Evolutionary conservation across 129 eudicot genomes (phyloP), one percentile per base, ranked within the genome.

Genomic region (Escallonia rubra): DNA sequence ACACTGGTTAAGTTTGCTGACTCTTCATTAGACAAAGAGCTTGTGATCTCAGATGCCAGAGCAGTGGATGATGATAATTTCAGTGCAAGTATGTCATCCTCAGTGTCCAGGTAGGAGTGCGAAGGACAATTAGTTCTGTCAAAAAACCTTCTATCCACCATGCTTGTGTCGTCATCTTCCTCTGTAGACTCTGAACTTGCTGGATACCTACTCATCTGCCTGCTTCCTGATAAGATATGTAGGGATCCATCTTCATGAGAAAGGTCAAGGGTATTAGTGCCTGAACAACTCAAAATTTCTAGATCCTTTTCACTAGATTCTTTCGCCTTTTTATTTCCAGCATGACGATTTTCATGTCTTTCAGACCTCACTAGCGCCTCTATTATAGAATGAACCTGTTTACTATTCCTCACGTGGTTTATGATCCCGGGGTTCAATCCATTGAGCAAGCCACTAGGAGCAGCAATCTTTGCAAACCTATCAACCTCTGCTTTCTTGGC

Each of bases 371-470:
- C 98, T 12, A 94, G 78, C 50, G 90, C 86, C 77, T 89, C 90
- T 40, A 94, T 94, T 62, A 94, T 94, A 23, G 99, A 89, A 68
- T 85, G 90, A 70, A 89, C 99, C 67, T 94, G 99, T 73, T 81
- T 89, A 40, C 96, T 76, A 73, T 94, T 94, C 60, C 99, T 82
- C 47, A 94, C 99, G 71, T 89, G 99, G 65, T 85, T 94, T 57
- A 94, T 94, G 45, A 94, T 94, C 59, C 99, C 95, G 1, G 97
- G 99, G 72, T 89, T 94, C 63, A 94, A 63, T 43, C 79, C 96
- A 65, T 85, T 85, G 38, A 94, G 79, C 80, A 94, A 74, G 53
- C 98, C 98, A 80, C 95, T 86, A 50, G 98, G 98, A 62, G 95
- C 98, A 51, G 95, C 98, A 65, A 84, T 77, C 80, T 80, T 88